Conservation (phyloP, 2,329 filamentous ascomycete species). For the Zymoseptoria brevis region DNA sequence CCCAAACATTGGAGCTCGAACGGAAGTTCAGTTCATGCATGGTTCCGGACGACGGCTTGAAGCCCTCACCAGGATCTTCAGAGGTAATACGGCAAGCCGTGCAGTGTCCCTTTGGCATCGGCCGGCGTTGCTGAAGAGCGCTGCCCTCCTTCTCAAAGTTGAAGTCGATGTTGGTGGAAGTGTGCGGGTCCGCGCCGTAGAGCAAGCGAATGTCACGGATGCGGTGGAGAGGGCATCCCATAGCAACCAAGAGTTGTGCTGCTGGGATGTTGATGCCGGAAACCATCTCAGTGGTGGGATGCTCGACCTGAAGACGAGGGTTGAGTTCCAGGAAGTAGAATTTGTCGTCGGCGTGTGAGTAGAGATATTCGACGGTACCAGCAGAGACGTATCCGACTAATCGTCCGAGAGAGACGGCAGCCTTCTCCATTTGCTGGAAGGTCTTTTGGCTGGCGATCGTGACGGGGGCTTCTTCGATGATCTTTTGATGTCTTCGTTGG, state of each 20-base stretch:
- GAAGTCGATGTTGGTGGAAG: conserved; percentile 83
- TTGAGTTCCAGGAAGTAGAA: conserved; percentile 99
- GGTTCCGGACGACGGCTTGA: conserved; percentile 98
- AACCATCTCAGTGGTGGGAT: conserved; percentile 99
- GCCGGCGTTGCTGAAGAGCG: conserved; percentile 75
- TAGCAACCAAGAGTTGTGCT: conserved; percentile 95
- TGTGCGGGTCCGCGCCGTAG: conserved; percentile 90
- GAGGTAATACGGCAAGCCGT: conserved; percentile 99
- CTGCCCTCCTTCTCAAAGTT: conserved; percentile 86
- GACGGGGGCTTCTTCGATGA: conserved; percentile 97
- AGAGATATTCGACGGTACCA: conserved; percentile 97
- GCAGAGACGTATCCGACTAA: conserved; percentile 97
- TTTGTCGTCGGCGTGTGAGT: conserved; percentile 95
- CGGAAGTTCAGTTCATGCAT: conserved; percentile 99
- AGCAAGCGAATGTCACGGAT: conserved; percentile 93
- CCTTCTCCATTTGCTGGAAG: conserved; percentile 94
- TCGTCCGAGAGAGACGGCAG: conserved; percentile 84
- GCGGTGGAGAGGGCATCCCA: conserved; percentile 93
- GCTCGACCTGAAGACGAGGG: conserved; percentile 97
- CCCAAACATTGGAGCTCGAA: conserved; percentile 98
- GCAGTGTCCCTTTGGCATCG: conserved; percentile 90
- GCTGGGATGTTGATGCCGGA: conserved; percentile 95
- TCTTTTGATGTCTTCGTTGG: conserved; percentile 97
- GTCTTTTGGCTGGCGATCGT: conserved; percentile 85
- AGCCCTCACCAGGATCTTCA: conserved; percentile 95